phyloP scores from a whole-genome alignment of 352 stramenopile species.

The Phytopythium litorale region DNA sequence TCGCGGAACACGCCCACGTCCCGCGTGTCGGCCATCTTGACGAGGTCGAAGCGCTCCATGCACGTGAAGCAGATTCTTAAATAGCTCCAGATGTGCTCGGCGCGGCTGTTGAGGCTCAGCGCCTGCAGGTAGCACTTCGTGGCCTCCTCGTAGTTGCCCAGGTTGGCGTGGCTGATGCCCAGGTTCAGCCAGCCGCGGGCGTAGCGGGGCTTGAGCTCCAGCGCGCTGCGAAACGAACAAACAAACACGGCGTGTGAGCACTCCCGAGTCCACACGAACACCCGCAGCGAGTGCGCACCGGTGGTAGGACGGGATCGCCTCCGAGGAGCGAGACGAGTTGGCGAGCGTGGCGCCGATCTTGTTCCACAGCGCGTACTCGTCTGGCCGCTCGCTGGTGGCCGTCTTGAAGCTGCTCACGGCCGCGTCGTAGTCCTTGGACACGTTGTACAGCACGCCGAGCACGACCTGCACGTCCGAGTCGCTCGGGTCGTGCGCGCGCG shows the following conservation, averaged over 20 bases:
- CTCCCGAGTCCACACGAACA: not conserved
- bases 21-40: constrained; percentile 88
- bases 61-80: constrained; percentile 97
- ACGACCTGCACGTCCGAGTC: constrained; percentile 89
- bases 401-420: constrained; percentile 88
- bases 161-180: constrained; percentile 96
- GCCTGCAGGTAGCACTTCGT: constrained; percentile 97
- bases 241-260: constrained; percentile 10
- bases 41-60: constrained; percentile 95
- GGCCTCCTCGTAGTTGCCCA: constrained; percentile 94
- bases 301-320: constrained; percentile 93
- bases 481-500: constrained; percentile 65
- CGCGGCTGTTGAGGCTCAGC: constrained; percentile 93
- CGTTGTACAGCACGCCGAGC: constrained; percentile 97
- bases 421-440: constrained; percentile 95
- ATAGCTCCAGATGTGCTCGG: constrained; percentile 98
- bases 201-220: constrained; percentile 97
- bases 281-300: constrained; percentile 20
- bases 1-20: constrained; percentile 76
- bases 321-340: constrained; percentile 92
- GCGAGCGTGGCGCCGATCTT: constrained; percentile 97
- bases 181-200: constrained; percentile 97
- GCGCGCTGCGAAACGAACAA: constrained; percentile 45
- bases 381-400: constrained; percentile 72
- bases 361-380: constrained; percentile 98